These are phyloP conservation scores for Umbelopsis sp. DNA, from an alignment of 371 early-diverging fungal species.

Conservation along the genomic window DNA sequence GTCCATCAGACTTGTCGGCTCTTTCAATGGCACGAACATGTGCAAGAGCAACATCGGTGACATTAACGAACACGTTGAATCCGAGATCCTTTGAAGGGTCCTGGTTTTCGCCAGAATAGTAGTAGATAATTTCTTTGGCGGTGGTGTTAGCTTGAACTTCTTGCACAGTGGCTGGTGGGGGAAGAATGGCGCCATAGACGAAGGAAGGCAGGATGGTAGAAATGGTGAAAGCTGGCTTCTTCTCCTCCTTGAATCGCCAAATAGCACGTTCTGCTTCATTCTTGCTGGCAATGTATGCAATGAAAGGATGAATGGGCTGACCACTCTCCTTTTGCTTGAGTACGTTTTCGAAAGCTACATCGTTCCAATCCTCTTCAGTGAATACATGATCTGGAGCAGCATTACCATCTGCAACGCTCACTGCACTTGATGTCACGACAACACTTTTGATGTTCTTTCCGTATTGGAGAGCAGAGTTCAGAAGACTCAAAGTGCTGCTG, in stretches of 20 bases:
- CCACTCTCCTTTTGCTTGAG: background rate
- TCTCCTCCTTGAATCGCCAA: background rate
- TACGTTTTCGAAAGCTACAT: background rate
- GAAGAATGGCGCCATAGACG: background rate
- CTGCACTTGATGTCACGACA: conserved; percentile 5
- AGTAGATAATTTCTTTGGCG: background rate
- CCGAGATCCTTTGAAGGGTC: background rate
- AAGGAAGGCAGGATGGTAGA: background rate
- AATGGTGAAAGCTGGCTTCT: conserved; percentile 1
- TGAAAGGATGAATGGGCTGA: background rate
- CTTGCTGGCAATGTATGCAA: conserved; percentile 9
- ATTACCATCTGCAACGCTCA: background rate
- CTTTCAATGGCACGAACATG: background rate
- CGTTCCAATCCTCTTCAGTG: conserved; percentile 14
- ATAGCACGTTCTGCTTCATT: conserved; percentile 8
- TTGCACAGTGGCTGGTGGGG: background rate
- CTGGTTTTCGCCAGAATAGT: background rate
- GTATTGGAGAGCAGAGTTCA: background rate
- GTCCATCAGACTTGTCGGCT: background rate
- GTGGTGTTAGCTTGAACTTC: background rate
- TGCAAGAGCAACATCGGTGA: background rate
- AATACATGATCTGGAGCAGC: background rate
- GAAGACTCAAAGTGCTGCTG: background rate
- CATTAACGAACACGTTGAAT: background rate
- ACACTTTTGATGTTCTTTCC: conserved; percentile 7